A percentile compares a stretch with the other conserved stretches of the same genome.
phyloP scores from a whole-genome alignment of 1,139 yeast genomes.

The Yamadazyma kanchanaburiensis region DNA sequence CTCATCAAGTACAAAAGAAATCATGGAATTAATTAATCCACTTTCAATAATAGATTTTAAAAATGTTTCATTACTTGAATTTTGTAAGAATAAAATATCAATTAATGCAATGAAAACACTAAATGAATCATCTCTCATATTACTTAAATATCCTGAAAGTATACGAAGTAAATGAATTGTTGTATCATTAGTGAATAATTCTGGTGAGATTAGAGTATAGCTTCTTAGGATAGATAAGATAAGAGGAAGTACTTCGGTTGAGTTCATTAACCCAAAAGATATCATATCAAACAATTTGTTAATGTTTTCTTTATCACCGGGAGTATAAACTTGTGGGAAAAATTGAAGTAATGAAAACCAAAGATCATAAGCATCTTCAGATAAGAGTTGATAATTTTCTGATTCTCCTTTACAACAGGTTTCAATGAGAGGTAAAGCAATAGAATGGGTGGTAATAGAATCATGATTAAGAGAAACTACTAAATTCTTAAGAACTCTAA shows the following conservation, averaged over 20 bases:
- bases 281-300: constrained; percentile 43
- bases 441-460: constrained; percentile 56
- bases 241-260: constrained; percentile 75
- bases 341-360: constrained; percentile 75
- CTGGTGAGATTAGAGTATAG: constrained; percentile 59
- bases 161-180: constrained; percentile 45
- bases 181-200: constrained; percentile 34
- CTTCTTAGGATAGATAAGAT: constrained; percentile 69
- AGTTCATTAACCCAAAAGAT: constrained; percentile 49
- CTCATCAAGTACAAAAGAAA: constrained; percentile 46
- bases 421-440: constrained; percentile 65
- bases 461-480: constrained; percentile 61
- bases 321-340: constrained; percentile 26
- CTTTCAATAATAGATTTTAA: constrained; percentile 40
- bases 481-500: constrained; percentile 66
- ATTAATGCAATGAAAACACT: constrained; percentile 53
- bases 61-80: constrained; percentile 19
- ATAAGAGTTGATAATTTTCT: constrained; percentile 51
- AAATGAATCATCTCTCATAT: constrained; percentile 70
- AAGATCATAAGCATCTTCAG: constrained; percentile 86
- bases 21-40: constrained; percentile 44
- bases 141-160: constrained; percentile 53
- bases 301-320: constrained; percentile 18
- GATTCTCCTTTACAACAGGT: constrained; percentile 53
- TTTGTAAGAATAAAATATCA: constrained; percentile 50